Conservation (phyloP, 2,329 filamentous ascomycete species). For the Fusarium tupiense region DNA sequence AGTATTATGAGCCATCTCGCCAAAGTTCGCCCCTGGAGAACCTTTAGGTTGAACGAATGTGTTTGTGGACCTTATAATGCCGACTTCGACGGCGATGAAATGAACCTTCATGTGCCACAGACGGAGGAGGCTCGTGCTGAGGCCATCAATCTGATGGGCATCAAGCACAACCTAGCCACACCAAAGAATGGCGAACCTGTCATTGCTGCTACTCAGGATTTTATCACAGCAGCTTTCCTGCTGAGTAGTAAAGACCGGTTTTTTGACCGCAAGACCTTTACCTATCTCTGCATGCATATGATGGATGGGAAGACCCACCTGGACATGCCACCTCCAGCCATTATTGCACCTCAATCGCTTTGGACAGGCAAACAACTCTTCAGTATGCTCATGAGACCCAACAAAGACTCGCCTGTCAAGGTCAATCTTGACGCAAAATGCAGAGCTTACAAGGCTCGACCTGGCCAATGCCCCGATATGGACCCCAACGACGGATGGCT, state of each 20-base stretch:
- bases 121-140: slow-evolving; percentile 96
- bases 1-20: slow-evolving; percentile 97
- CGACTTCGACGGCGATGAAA: slow-evolving; percentile 98
- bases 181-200: slow-evolving; percentile 98
- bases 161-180: slow-evolving; percentile 94
- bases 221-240: slow-evolving; percentile 94
- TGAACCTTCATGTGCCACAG: slow-evolving; percentile 98
- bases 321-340: slow-evolving; percentile 86
- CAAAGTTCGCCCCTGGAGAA: slow-evolving; percentile 93
- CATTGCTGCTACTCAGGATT: slow-evolving; percentile 99
- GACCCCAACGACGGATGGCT: slow-evolving; percentile 90
- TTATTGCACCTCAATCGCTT: slow-evolving; percentile 83
- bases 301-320: slow-evolving; percentile 80
- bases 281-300: slow-evolving; percentile 94
- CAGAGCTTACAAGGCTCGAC: slow-evolving; percentile 76
- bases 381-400: slow-evolving; percentile 89
- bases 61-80: slow-evolving; percentile 98
- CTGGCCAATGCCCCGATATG: slow-evolving; percentile 71
- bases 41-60: slow-evolving; percentile 97
- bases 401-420: slow-evolving; percentile 80
- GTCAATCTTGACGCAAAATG: slow-evolving; percentile 96
- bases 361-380: slow-evolving; percentile 98
- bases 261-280: slow-evolving; percentile 87
- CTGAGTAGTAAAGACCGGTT: slow-evolving; percentile 94
- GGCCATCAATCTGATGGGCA: slow-evolving; percentile 95